A percentile compares a stretch with the other conserved stretches of the same genome.
Evolutionary conservation across 129 eudicot genomes (phyloP).

Genomic region (Silybum marianum): DNA sequence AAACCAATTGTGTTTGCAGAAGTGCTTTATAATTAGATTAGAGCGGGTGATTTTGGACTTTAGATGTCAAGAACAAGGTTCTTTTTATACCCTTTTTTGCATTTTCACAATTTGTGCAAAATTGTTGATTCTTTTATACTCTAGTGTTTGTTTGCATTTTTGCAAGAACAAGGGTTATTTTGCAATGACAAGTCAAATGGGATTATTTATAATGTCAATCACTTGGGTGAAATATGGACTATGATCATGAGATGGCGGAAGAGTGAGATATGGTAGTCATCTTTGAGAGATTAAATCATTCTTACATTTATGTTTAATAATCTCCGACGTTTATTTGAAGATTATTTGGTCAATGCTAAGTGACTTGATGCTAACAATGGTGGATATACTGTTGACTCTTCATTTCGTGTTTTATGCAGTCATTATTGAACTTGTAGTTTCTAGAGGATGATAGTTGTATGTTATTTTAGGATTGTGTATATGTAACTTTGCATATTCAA

Average conservation of each 20-base stretch:
- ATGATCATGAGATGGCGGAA: background rate
- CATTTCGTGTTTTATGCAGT: background rate
- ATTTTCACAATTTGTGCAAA: background rate
- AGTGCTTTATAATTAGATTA: background rate
- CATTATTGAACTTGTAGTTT: slow-evolving; percentile 14
- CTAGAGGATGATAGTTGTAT: background rate
- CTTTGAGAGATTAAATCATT: background rate
- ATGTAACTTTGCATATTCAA: background rate
- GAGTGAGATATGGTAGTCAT: background rate
- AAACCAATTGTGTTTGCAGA: background rate
- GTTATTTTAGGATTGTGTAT: background rate
- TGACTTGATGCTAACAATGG: background rate
- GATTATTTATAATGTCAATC: background rate
- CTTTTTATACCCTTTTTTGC: background rate
- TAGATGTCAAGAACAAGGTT: background rate
- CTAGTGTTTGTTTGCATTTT: background rate
- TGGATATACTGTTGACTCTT: background rate
- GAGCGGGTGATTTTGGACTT: background rate
- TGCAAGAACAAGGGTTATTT: background rate
- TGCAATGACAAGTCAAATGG: background rate
- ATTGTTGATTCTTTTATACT: background rate
- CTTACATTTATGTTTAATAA: background rate
- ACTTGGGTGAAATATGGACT: background rate
- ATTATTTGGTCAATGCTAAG: background rate
- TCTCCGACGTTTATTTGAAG: background rate